Evolutionary conservation across 2,329 filamentous ascomycete species (phyloP), one percentile per base, ranked within the genome.

Genomic region (Scytalidium sp.): DNA sequence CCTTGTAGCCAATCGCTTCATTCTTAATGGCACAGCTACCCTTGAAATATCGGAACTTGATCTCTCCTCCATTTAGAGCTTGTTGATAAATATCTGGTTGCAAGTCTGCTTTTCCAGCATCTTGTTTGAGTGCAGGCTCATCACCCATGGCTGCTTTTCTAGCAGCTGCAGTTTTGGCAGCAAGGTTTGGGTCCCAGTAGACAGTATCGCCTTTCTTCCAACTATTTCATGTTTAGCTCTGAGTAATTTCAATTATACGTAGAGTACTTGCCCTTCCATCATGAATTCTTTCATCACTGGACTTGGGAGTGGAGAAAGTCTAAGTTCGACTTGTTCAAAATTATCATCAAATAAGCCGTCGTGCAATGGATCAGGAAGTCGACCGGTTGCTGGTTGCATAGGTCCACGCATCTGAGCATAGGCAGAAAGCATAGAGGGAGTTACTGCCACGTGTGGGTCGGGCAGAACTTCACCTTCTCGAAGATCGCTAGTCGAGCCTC

Each of bases 1-100:
- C 56, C 44, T 56, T 60, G 36, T 56, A 56, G 32, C 60, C 56
- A 43, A 60, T 60, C 11, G 32, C 41, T 20, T 47, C 47, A 41
- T 50, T 23, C 11, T 40, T 40, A n/a, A 36, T 15, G 15, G 32
- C 13, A 36, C 32, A 36, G 32, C 32, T 15, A 15, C 32, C 32
- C 17, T 36, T n/a, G 13, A 36, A 36, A 36, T 36, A 36, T n/a
- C 17, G 7, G 32, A 36, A 36, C 15, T 36, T 36, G 5, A 36
- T 36, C 15, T 36, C 32, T n/a, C 6, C 4, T 36, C 17, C 32
- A 10, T 36, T n/a, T 9, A n/a, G 32, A 36, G 5, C 32, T 4
- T 36, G 13, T n/a, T 36, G 32, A n/a, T n/a, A 10, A 36, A 5
- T 10, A 7, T 36, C 11, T 15, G 15, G 32, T 4, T 36, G 11